Evolutionary conservation across 257 asterid genomes (phyloP), one percentile per base, ranked within the genome.

Genomic region (Fraxinus cuspidata): DNA sequence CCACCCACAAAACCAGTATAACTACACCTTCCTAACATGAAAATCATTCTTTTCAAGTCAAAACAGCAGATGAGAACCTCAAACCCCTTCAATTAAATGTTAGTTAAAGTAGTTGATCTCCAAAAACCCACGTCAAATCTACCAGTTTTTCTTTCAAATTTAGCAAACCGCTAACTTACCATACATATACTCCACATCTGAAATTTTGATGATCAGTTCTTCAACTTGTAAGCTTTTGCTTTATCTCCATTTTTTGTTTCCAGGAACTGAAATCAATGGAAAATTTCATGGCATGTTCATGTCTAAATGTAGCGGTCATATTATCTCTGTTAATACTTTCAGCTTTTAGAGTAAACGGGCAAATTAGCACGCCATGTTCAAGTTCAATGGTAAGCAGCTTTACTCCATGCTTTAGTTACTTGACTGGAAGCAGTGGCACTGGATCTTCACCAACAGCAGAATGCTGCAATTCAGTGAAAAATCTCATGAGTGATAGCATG

Each of bases 91-190:
- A 25, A 27, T 72, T 21, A 42, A 74, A 80, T 4, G 77, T 75
- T 83, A 70, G 95, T 85, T 76, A 83, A 81, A 84, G 91, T 83
- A 3, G 97, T 86, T 92, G 87, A 92, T 63, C 97, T 89, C 89
- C 96, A 83, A 21, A 77, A 29, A 31, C 74, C 77, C 70, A 29
- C 73, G 71, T 85, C 84, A 79, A 73, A 88, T 69, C 90, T 67
- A 88, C 96, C 88, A n/a, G 25, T 42, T 7, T 40, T 1, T 78
- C 60, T 81, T 79, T 73, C 84, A 74, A 86, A 77, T 49, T 67
- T 18, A 18, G 49, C 1, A 75, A 40, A 86, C 66, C 49, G 7
- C 68, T 44, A 72, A 29, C 73, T 34, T 83, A 78, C 74, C 88
- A 66, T 58, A 28, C 72, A 77, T 12, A 29, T 15, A 18, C 71